A percentile compares a stretch with the other conserved stretches of the same genome.
phyloP scores from a whole-genome alignment of 805 yeast genomes.

The Barnettozyma vustinii region DNA sequence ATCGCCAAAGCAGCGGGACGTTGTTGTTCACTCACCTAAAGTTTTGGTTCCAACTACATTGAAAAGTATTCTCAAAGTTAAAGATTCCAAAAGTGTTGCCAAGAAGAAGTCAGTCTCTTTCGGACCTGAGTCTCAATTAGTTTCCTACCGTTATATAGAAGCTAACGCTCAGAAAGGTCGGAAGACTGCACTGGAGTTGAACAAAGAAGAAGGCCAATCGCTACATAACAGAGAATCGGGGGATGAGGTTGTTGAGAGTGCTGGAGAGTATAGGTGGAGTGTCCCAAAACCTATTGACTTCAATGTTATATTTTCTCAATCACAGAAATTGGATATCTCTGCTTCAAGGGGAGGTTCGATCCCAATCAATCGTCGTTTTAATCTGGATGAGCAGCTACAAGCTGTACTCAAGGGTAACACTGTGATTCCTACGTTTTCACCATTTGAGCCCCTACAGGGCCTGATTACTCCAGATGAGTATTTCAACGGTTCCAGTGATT shows the following conservation, averaged over 20 bases:
- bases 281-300: slow-evolving; percentile 1
- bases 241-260: neutral
- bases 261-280: neutral
- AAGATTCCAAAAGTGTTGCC: neutral
- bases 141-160: neutral
- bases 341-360: slow-evolving; percentile 4
- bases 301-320: neutral
- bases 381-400: neutral
- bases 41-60: neutral
- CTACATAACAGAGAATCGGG: neutral
- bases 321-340: neutral
- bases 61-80: neutral
- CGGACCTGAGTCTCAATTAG: neutral
- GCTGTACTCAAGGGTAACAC: neutral
- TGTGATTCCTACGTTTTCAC: neutral
- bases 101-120: neutral
- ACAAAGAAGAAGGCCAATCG: neutral
- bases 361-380: neutral
- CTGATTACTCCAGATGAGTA: neutral
- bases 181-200: neutral
- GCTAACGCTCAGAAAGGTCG: neutral
- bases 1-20: neutral
- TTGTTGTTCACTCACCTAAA: neutral
- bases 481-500: neutral
- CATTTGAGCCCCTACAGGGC: neutral